Evolutionary conservation across 2,329 filamentous ascomycete genomes (phyloP).

Genomic region (Calonectria naviculata): DNA sequence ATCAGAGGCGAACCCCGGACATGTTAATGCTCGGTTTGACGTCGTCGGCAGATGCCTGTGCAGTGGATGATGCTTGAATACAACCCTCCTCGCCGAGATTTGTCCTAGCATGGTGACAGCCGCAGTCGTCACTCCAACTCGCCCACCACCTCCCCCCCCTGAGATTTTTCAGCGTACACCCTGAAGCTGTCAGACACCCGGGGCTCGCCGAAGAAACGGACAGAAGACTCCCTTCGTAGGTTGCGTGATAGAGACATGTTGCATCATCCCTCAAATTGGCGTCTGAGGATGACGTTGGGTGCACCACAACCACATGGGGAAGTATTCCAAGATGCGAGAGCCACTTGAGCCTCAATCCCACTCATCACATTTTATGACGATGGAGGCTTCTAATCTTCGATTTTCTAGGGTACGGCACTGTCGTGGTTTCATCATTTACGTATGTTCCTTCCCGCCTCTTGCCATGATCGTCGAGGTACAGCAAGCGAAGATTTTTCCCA

Average conservation of each 20-base stretch:
- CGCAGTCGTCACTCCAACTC: not conserved
- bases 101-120: not conserved
- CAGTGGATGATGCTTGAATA: constrained; percentile 13
- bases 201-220: not conserved
- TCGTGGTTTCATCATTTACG: not conserved
- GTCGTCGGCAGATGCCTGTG: constrained; percentile 25
- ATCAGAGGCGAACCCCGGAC: constrained; percentile 6
- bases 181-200: not conserved
- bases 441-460: not conserved
- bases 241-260: constrained; percentile 28
- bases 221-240: constrained; percentile 16
- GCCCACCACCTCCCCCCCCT: not conserved
- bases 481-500: not conserved
- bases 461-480: not conserved
- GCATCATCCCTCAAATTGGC: constrained; percentile 34
- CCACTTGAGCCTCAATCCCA: constrained; percentile 15
- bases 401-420: constrained; percentile 13
- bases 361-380: constrained; percentile 25
- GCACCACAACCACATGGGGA: constrained; percentile 24
- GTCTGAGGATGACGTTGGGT: constrained; percentile 34
- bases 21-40: constrained; percentile 33
- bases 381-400: not conserved
- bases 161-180: not conserved
- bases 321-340: constrained; percentile 12
- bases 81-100: not conserved